Evolutionary conservation across 768 basidiomycete genomes (phyloP).

Genomic region (Rhizopogon vulgaris): DNA sequence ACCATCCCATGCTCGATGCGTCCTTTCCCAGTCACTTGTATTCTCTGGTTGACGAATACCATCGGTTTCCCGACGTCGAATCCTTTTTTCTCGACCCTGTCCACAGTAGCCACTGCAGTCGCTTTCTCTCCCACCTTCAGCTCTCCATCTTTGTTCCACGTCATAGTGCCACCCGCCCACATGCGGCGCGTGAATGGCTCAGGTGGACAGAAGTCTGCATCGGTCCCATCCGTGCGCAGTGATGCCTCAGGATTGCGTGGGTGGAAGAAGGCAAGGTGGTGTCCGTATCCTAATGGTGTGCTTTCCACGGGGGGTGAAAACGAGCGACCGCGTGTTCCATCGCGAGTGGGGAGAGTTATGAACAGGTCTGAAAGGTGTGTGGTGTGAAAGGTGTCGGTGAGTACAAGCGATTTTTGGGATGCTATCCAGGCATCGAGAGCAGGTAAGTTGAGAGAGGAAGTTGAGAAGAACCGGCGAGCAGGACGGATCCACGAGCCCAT

Average conservation of each 20-base stretch:
- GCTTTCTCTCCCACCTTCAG: conserved; percentile 51
- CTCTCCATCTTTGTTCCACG: conserved; percentile 45
- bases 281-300: conserved; percentile 48
- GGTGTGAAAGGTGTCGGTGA: conserved; percentile 44
- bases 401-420: conserved; percentile 37
- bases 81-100: conserved; percentile 54
- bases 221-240: conserved; percentile 67
- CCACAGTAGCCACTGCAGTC: conserved; percentile 41
- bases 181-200: conserved; percentile 70
- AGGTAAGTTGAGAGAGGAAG: conserved; percentile 9
- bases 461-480: conserved; percentile 9
- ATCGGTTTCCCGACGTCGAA: conserved; percentile 55
- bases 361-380: conserved; percentile 62
- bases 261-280: conserved; percentile 74
- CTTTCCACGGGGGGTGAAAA: conserved; percentile 36
- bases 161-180: conserved; percentile 73
- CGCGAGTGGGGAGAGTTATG: conserved; percentile 68
- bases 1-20: conserved; percentile 39
- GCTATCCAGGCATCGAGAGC: conserved; percentile 50
- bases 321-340: conserved; percentile 41
- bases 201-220: conserved; percentile 65
- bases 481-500: background rate
- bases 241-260: conserved; percentile 49
- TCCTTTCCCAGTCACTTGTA: conserved; percentile 44
- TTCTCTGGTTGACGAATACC: conserved; percentile 68